Base-by-base conservation (phyloP, 2,329 filamentous ascomycete genomes). In the Stachybotrys chlorohalonatus region DNA sequence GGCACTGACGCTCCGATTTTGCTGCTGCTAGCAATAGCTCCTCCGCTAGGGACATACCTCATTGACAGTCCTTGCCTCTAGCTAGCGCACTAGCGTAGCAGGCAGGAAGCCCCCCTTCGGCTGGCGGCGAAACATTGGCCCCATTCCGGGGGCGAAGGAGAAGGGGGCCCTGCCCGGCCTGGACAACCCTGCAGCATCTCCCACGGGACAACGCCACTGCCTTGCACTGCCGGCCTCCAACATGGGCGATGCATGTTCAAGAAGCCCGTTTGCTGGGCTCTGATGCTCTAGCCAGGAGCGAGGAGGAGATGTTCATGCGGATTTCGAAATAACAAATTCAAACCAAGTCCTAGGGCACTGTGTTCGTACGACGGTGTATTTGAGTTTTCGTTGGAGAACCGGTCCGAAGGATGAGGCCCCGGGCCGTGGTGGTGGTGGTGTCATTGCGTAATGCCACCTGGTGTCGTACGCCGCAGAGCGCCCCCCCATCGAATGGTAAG, bases 111-210 rank as follows among this genome's bases (percentile, higher is more conserved):
- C 36, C 36, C 36, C 24, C 24, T 24, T 42, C 36, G 36, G 8
- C 13, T 32, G 11, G 36, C 56, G 54, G 58, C 58, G 56, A 59
- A 56, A 59, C 58, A 59, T 59, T 59, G 58, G 58, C 47, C 58
- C 57, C 58, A 58, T 53, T 36, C 53, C 56, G 48, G 50, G 54
- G 56, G 46, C 54, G 54, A 52, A 17, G 7, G 42, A 39, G 32
- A 31, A 47, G 42, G 24, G 11, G 24, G 51, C 30, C 30, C 11
- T 8, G 17, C 52, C 7, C 31, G 16, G 31, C 24, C 24, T 24
- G 24, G 24, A 4, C 24, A 52, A 52, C 50, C 50, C 47, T 49
- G 47, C 42, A 16, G 42, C 42, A 3, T 24, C 24, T 24, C 3
- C 36, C 36, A 9, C 36, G 2, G 36, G 36, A 42, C 36, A 42